phyloP scores from a whole-genome alignment of 129 eudicot genomes.

The Ambrosia trifida region DNA sequence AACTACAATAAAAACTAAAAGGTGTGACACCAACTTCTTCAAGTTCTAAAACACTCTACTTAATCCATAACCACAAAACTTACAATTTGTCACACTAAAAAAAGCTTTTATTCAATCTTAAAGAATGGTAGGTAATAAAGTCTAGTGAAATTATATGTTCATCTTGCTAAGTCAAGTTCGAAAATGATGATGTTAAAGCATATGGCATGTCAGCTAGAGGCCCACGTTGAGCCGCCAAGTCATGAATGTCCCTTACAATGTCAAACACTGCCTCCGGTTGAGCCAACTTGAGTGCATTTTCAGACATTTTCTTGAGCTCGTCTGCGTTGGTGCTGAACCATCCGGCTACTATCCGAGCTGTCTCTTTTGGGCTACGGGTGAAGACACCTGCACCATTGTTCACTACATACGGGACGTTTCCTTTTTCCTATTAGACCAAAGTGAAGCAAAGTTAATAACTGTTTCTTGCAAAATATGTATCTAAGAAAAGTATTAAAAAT shows the following conservation, averaged over 20 bases:
- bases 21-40: slow-evolving; percentile 21
- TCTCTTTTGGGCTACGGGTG: slow-evolving; percentile 75
- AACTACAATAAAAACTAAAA: slow-evolving; percentile 19
- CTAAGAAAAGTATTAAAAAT: neutral
- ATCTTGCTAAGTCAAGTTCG: slow-evolving; percentile 50
- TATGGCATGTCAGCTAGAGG: slow-evolving; percentile 64
- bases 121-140: slow-evolving; percentile 31
- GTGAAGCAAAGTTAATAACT: neutral
- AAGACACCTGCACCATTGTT: slow-evolving; percentile 94
- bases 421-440: slow-evolving; percentile 61
- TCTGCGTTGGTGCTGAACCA: slow-evolving; percentile 84
- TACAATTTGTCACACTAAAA: slow-evolving; percentile 18
- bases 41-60: slow-evolving; percentile 26
- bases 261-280: slow-evolving; percentile 95
- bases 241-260: slow-evolving; percentile 91
- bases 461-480: neutral
- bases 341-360: slow-evolving; percentile 75
- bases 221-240: slow-evolving; percentile 74
- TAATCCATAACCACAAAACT: slow-evolving; percentile 26
- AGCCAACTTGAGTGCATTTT: slow-evolving; percentile 79
- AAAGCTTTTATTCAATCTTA: slow-evolving; percentile 30
- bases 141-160: slow-evolving; percentile 18
- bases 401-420: slow-evolving; percentile 91
- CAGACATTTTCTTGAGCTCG: slow-evolving; percentile 74
- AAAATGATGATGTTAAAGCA: slow-evolving; percentile 69